Base-by-base conservation (phyloP, 306 rosid species). In the Dicorynia guianensis region DNA sequence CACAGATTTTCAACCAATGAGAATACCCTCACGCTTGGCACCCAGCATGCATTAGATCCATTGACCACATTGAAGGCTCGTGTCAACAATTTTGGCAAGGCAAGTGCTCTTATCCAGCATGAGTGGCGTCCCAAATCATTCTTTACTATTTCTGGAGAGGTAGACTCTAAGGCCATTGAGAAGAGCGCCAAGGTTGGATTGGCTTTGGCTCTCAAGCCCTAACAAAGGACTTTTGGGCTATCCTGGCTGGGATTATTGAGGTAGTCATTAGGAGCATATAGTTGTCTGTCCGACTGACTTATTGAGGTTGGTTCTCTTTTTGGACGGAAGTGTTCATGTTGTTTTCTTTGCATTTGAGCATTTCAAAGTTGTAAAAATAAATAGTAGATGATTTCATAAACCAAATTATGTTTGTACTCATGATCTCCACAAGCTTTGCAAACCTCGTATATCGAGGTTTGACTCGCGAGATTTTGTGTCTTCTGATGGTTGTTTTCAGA, bases 71-170 rank as follows among this genome's bases (percentile, higher is more conserved):
- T 86, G 78, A 94, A 94, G 82, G 97, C 89, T 14, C 90, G 96
- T 1, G 88, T 89, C 59, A 94, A 89, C 92, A 94, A 90, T 76
- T 59, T 50, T 18, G 98, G 97, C 69, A 87, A 63, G 83, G 93
- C 87, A 15, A 92, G 83, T 67, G 98, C 98, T 69, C 97, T 94
- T 50, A 85, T 94, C 83, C 98, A 90, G 93, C 97, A 94, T 2
- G 97, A 94, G 82, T 94, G 98, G 98, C 97, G 98, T 17, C 98
- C 98, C 63, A 94, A 91, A 36, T 94, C 98, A 3, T 74, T 90
- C 63, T 79, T 94, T 77, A 88, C 97, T 53, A 58, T 94, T 69
- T 87, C 97, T 15, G 96, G 96, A 36, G 98, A 92, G 89, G 95
- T 94, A 34, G 98, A 94, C 85, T 85, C 97, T 66, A 87, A 81